Percentiles rank a stretch among this genome's conserved stretches.
Conservation (phyloP, 495 filamentous ascomycete genomes). For the Delitschia confertaspora region DNA sequence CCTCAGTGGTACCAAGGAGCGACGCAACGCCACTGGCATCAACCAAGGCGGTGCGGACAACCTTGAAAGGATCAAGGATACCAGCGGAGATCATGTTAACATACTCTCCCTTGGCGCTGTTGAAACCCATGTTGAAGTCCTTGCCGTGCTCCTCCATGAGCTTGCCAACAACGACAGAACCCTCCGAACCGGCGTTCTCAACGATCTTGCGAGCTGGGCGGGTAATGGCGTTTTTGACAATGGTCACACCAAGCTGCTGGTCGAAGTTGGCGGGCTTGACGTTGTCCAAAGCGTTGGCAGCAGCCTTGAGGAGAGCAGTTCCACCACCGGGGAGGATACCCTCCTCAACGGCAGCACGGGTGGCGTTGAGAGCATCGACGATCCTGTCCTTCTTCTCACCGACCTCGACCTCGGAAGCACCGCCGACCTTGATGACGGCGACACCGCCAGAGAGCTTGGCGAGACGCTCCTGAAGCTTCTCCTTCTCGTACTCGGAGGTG, state of each 20-base stretch:
- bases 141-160: conserved; percentile 83
- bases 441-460: conserved; percentile 99
- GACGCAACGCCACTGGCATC: conserved; percentile 96
- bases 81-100: conserved; percentile 95
- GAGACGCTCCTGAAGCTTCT: conserved; percentile 99
- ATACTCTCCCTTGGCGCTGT: conserved; percentile 93
- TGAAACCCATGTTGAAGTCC: conserved; percentile 97
- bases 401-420: conserved; percentile 95
- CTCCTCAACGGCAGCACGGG: conserved; percentile 95
- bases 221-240: conserved; percentile 96
- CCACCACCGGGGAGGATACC: conserved; percentile 98
- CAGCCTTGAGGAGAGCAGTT: conserved; percentile 94
- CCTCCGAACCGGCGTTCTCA: conserved; percentile 95
- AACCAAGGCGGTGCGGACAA: conserved; percentile 87
- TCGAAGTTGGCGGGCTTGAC: conserved; percentile 93
- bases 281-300: conserved; percentile 71
- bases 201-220: conserved; percentile 88
- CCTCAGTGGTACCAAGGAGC: conserved; percentile 94
- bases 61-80: conserved; percentile 98
- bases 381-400: conserved; percentile 99
- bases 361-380: conserved; percentile 95
- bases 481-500: conserved; percentile 98
- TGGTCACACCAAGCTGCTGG: conserved; percentile 95
- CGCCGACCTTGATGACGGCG: conserved; percentile 98
- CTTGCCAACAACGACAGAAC: conserved; percentile 95